A percentile compares a stretch with the other conserved stretches of the same genome.
phyloP scores from a whole-genome alignment of 225 moss, liverwort and hornwort species.

The Lunularia cruciata region DNA sequence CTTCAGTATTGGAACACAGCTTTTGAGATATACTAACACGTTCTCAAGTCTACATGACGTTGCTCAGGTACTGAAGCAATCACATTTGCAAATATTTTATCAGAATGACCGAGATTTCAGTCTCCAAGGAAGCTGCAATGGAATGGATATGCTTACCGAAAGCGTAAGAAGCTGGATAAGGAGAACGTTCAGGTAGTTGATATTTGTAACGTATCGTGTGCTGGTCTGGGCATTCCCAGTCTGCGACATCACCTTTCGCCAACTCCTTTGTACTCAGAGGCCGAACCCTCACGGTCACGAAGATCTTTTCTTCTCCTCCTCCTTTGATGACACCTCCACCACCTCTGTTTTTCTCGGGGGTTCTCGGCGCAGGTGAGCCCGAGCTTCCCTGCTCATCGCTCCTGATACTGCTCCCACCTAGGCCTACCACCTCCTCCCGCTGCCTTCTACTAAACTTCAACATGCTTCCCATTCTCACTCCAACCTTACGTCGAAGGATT shows the following conservation, averaged over 20 bases:
- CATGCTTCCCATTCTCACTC: conserved; percentile 3
- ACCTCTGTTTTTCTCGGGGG: conserved; percentile 17
- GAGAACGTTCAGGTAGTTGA: conserved; percentile 64
- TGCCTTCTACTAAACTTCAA: conserved; percentile 23
- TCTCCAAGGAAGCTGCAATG: too few species aligned
- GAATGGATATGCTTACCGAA: conserved; percentile 47
- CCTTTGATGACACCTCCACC: conserved; percentile 20
- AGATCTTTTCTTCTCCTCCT: conserved; percentile 93
- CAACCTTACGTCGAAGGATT: not conserved
- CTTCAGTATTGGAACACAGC: not conserved
- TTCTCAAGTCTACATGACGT: not conserved
- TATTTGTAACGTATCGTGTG: conserved; percentile 64
- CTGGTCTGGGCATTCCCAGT: conserved; percentile 76
- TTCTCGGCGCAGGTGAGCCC: conserved; percentile 11
- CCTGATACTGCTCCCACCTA: conserved; percentile 17
- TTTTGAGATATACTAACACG: not conserved
- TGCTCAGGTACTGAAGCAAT: not conserved
- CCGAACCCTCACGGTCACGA: conserved; percentile 85
- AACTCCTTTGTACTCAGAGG: conserved; percentile 81
- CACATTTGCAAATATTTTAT: too few species aligned
- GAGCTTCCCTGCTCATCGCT: conserved; percentile 7
- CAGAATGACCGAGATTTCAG: too few species aligned
- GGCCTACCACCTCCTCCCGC: conserved; percentile 17
- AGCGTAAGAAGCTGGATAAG: conserved; percentile 62
- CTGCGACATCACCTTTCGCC: conserved; percentile 61